These are phyloP conservation scores for Backusella tarrabulga DNA, from an alignment of 192 early-diverging fungal species.

Conservation along the genomic window DNA sequence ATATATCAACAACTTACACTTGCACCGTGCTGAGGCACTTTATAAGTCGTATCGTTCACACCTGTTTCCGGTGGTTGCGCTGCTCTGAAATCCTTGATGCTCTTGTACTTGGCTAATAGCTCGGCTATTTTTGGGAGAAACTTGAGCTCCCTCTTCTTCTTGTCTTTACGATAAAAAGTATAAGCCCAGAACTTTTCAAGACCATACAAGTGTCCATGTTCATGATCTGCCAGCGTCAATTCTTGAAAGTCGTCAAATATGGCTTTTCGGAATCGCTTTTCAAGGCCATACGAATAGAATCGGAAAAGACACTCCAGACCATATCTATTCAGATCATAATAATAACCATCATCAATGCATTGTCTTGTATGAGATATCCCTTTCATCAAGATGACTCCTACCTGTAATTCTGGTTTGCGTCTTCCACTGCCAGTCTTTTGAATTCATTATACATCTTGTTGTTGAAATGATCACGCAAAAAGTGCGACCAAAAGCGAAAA, in stretches of 20 bases:
- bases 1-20: background rate
- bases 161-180: constrained; percentile 86
- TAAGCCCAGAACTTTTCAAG: constrained; percentile 97
- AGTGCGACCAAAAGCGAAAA: constrained; percentile 95
- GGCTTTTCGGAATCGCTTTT: constrained; percentile 82
- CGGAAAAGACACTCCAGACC: constrained; percentile 96
- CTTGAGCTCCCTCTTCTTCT: constrained; percentile 45
- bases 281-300: constrained; percentile 95
- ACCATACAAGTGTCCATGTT: constrained; percentile 78
- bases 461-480: constrained; percentile 95
- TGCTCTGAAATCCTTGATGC: background rate
- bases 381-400: background rate
- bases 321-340: constrained; percentile 41
- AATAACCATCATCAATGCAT: background rate
- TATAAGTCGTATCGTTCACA: constrained; percentile 18
- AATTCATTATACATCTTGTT: constrained; percentile 93
- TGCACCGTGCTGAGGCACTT: constrained; percentile 18
- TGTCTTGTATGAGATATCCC: background rate
- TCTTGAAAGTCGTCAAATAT: constrained; percentile 89
- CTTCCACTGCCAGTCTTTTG: constrained; percentile 88
- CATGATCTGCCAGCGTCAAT: constrained; percentile 73
- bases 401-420: constrained; percentile 81
- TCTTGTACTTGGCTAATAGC: background rate
- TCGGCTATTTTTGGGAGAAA: background rate
- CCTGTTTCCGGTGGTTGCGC: background rate